Evolutionary conservation across 192 early-diverging fungal genomes (phyloP).

Genomic region (Backusella mclennaniae): DNA sequence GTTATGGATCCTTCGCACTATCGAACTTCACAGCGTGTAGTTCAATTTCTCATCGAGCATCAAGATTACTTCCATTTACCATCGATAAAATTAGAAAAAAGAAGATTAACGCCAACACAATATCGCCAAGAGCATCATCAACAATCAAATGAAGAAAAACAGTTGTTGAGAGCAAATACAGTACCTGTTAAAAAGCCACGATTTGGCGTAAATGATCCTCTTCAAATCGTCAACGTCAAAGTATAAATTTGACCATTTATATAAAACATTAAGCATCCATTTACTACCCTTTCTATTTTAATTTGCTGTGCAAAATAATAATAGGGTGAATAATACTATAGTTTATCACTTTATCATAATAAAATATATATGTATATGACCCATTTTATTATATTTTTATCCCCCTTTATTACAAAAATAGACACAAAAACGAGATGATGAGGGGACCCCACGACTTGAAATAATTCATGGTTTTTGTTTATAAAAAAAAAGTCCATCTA

Average conservation of each 20-base stretch:
- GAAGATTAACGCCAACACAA: not conserved
- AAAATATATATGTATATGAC: not conserved
- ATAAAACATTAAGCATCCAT: not conserved
- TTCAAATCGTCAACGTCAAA: conserved; percentile 27
- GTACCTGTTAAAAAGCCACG: conserved; percentile 26
- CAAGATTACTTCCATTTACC: conserved; percentile 33
- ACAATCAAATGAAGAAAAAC: conserved; percentile 7
- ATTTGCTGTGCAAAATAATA: not conserved
- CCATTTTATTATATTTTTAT: not conserved
- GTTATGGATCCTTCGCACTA: conserved; percentile 72
- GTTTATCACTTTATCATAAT: not conserved
- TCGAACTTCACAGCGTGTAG: conserved; percentile 64
- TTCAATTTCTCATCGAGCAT: conserved; percentile 70
- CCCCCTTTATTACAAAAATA: not conserved
- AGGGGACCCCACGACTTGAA: conserved; percentile 1
- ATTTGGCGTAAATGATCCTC: conserved; percentile 28
- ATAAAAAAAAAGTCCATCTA: not conserved
- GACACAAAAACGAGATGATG: not conserved
- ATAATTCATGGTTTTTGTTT: not conserved
- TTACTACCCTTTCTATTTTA: not conserved
- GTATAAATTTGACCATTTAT: not conserved
- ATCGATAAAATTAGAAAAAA: not conserved
- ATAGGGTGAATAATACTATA: not conserved
- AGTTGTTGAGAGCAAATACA: conserved; percentile 22
- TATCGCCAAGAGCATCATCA: not conserved